Base-by-base conservation (phyloP, 2,329 filamentous ascomycete species). In the Dactylellina sp. region DNA sequence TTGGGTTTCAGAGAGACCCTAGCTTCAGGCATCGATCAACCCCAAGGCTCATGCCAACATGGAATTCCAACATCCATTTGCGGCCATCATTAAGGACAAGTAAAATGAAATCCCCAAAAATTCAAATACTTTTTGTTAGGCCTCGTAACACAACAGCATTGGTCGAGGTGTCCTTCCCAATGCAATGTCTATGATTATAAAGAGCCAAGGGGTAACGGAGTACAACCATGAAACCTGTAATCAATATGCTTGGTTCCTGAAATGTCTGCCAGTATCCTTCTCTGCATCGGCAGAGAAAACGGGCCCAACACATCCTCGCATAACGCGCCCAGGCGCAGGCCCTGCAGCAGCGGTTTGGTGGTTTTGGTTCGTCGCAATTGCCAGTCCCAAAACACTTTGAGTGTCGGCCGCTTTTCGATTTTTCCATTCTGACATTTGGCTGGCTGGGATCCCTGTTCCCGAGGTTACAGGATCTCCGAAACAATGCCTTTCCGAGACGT, bases 61-160 rank as follows among this genome's bases (percentile, higher is more conserved):
- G 12, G 16, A 12, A n/a, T 53, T 53, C 49, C 49, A 37, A 37
- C 25, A 53, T 18, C 49, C 25, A 53, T 37, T 37, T 53, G 49
- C 49, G 28, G 49, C 49, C 25, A 46, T 20, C 42, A n/a, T n/a
- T n/a, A n/a, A 46, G 28, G 28, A 32, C 28, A 22, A 20, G 7
- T 46, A 46, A 22, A n/a, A n/a, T n/a, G 2, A n/a, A n/a, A 6
- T 7, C 20, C n/a, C 25, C 1, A 53, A 22, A 53, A 37, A 53
- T 53, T 32, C 46, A 50, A 50, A 53, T 39, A 53, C 28, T 11
- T 53, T 2, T 53, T n/a, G n/a, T n/a, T n/a, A n/a, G n/a, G n/a
- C n/a, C n/a, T n/a, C n/a, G n/a, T n/a, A n/a, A n/a, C n/a, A n/a
- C n/a, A n/a, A n/a, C n/a, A n/a, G n/a, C n/a, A n/a, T n/a, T n/a